Evolutionary conservation across 108 stramenopile species (phyloP).

Genomic region (Nannochloropsis granulata): DNA sequence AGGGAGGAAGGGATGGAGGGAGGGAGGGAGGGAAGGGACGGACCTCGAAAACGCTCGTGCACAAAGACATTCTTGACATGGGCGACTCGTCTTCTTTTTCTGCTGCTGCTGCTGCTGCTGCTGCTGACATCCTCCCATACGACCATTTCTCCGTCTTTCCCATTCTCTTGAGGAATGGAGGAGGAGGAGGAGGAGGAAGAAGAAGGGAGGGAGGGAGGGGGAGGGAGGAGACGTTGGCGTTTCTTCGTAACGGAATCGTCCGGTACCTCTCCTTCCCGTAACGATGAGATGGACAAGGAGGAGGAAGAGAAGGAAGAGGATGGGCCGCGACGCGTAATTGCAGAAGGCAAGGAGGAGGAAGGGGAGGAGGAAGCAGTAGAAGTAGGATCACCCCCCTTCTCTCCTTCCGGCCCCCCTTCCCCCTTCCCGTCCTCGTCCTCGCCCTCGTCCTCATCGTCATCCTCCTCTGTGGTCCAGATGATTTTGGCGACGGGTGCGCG

Average conservation of each 20-base stretch:
- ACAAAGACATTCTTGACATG: conserved; percentile 12
- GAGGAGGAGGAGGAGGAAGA: neutral
- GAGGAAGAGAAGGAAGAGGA: too few species aligned
- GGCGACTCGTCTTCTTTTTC: neutral
- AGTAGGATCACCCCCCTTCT: neutral
- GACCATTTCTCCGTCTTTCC: too few species aligned
- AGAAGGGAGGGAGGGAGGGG: neutral
- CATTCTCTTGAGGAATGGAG: too few species aligned
- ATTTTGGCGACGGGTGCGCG: conserved; percentile 16
- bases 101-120: too few species aligned
- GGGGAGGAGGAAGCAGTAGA: neutral
- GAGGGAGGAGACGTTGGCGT: neutral
- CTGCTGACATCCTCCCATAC: too few species aligned
- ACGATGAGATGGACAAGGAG: neutral
- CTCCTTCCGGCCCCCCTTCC: neutral
- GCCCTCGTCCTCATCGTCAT: neutral
- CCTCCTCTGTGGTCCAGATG: neutral
- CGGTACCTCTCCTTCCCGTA: too few species aligned
- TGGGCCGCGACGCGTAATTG: too few species aligned
- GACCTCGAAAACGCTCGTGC: neutral
- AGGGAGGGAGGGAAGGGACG: neutral
- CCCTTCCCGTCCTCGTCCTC: neutral
- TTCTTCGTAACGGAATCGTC: neutral
- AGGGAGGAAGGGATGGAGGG: neutral
- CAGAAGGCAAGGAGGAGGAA: neutral